Evolutionary conservation across 2,329 filamentous ascomycete species (phyloP).

Genomic region (Fusarium miscanthi): DNA sequence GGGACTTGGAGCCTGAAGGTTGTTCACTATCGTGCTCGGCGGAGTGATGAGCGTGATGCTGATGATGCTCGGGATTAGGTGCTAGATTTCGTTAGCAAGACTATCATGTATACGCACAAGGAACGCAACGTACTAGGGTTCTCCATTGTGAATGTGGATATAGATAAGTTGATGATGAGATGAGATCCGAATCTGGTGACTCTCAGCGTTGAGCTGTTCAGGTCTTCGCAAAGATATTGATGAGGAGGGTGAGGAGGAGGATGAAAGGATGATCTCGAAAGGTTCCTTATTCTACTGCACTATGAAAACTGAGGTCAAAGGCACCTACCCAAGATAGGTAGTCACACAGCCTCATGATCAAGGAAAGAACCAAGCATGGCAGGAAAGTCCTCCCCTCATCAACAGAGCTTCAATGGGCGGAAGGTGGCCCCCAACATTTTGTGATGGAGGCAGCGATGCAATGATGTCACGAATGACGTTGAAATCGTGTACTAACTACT

Average conservation of each 20-base stretch:
- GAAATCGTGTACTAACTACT: background rate
- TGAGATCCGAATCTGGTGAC: background rate
- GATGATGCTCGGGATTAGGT: constrained; percentile 10
- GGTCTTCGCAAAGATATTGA: background rate
- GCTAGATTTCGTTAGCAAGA: background rate
- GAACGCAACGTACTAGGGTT: constrained; percentile 27
- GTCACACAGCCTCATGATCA: background rate
- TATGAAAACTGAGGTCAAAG: background rate
- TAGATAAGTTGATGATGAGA: background rate
- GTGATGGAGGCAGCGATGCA: background rate
- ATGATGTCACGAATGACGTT: background rate
- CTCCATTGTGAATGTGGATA: constrained; percentile 27
- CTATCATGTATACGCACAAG: background rate
- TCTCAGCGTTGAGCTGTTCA: background rate
- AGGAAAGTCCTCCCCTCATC: background rate
- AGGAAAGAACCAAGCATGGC: background rate
- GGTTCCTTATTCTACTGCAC: background rate
- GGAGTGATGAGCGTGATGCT: background rate
- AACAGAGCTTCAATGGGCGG: no score
- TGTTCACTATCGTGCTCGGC: background rate
- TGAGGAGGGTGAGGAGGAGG: background rate
- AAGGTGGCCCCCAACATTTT: background rate
- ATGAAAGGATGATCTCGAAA: background rate
- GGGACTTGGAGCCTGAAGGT: constrained; percentile 18
- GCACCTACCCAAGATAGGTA: background rate